Evolutionary conservation across 1,284 basidiomycete genomes (phyloP).

Genomic region (Ceratobasidium sp.): DNA sequence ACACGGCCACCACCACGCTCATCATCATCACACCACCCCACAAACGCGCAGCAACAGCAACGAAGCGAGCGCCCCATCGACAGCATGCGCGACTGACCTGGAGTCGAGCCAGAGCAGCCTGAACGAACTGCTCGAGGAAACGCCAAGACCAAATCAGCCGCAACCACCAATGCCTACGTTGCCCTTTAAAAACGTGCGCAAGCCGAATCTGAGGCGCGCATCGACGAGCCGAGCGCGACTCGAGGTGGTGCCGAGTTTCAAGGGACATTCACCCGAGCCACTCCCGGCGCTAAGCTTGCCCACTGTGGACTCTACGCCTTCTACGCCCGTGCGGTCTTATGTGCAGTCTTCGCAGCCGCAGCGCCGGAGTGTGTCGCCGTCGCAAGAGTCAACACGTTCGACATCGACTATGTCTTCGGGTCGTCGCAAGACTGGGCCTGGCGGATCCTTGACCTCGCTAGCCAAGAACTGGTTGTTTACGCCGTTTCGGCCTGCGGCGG

Average conservation of each 20-base stretch:
- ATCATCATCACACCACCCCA: neutral
- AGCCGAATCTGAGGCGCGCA: conserved; percentile 27
- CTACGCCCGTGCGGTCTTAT: conserved; percentile 21
- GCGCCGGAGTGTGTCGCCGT: conserved; percentile 71
- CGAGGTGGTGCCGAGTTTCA: conserved; percentile 33
- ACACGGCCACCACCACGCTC: conserved; percentile 18
- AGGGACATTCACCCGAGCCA: conserved; percentile 39
- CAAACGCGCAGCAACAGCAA: conserved; percentile 19
- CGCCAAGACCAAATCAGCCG: conserved; percentile 17
- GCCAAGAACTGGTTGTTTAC: conserved; percentile 72
- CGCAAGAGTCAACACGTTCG: conserved; percentile 73
- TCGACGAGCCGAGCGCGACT: conserved; percentile 37
- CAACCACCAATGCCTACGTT: conserved; percentile 34
- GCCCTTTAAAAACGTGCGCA: conserved; percentile 39
- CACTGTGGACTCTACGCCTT: conserved; percentile 19
- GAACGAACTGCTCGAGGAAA: conserved; percentile 38
- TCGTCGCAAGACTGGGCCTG: conserved; percentile 55
- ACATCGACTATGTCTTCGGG: conserved; percentile 52
- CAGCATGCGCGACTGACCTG: conserved; percentile 51
- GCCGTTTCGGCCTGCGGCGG: conserved; percentile 72
- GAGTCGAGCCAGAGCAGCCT: conserved; percentile 44
- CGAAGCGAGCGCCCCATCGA: conserved; percentile 41
- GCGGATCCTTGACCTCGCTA: conserved; percentile 60
- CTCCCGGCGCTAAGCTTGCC: conserved; percentile 37
- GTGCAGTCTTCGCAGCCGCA: neutral